Percentiles rank a stretch among this genome's conserved stretches.
Evolutionary conservation across 2,329 filamentous ascomycete species (phyloP).

Genomic region (Lachnellula arida): DNA sequence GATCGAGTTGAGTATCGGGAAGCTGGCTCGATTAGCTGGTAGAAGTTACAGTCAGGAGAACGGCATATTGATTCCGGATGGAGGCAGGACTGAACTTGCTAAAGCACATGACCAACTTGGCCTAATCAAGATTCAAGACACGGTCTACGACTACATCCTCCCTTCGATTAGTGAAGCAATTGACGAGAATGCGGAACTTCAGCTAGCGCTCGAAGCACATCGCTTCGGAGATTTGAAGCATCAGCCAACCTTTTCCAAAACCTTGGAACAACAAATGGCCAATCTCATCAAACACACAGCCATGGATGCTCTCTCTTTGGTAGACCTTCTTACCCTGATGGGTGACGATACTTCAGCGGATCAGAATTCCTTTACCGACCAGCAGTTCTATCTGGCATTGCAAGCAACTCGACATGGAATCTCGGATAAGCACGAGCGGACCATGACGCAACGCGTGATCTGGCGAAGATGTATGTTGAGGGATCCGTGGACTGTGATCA

Average conservation of each 20-base stretch:
- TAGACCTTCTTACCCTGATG: slow-evolving; percentile 79
- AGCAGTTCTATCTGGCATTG: slow-evolving; percentile 63
- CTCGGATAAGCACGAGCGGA: slow-evolving; percentile 51
- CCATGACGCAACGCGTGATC: slow-evolving; percentile 57
- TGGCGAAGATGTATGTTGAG: slow-evolving; percentile 84
- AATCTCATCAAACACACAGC: slow-evolving; percentile 67
- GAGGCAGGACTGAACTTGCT: slow-evolving; percentile 35
- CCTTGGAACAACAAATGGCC: slow-evolving; percentile 67
- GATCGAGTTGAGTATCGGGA: slow-evolving; percentile 84
- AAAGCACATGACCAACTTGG: slow-evolving; percentile 26
- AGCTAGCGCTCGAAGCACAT: slow-evolving; percentile 64
- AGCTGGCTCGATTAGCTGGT: slow-evolving; percentile 70
- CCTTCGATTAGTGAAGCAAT: slow-evolving; percentile 66
- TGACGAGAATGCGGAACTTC: slow-evolving; percentile 72
- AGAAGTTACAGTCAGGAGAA: slow-evolving; percentile 38
- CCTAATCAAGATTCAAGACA: slow-evolving; percentile 69
- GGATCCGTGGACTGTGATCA: slow-evolving; percentile 79
- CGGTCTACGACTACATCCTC: slow-evolving; percentile 65
- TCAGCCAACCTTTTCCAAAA: slow-evolving; percentile 60
- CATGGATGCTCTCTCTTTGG: slow-evolving; percentile 59
- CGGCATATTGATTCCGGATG: slow-evolving; percentile 20
- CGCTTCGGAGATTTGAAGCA: slow-evolving; percentile 50
- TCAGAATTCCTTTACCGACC: slow-evolving; percentile 42
- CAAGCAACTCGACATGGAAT: slow-evolving; percentile 41
- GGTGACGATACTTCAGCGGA: slow-evolving; percentile 38